Evolutionary conservation across 1,284 basidiomycete species (phyloP).

Genomic region (Apiotrichum montevideense): DNA sequence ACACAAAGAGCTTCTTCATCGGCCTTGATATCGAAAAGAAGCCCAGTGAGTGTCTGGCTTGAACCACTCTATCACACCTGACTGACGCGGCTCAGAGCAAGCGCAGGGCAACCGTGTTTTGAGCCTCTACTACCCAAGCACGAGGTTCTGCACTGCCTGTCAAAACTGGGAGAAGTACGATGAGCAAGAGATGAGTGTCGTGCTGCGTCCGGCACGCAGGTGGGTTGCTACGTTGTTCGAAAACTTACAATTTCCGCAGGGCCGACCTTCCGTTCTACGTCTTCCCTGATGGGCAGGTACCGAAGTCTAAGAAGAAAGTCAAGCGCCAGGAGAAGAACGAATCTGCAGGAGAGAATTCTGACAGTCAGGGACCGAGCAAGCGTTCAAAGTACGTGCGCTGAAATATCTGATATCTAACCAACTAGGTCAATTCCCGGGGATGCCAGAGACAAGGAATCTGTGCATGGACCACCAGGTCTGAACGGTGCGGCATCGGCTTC

Average conservation of each 20-base stretch:
- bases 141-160: conserved; percentile 90
- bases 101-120: conserved; percentile 57
- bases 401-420: background rate
- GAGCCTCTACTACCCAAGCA: conserved; percentile 95
- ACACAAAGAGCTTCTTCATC: conserved; percentile 94
- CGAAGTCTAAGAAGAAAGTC: conserved; percentile 42
- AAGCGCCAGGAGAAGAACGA: conserved; percentile 35
- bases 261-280: conserved; percentile 40
- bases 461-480: too few relatives aligned
- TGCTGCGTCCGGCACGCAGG: conserved; percentile 90
- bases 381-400: conserved; percentile 28
- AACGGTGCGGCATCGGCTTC: background rate
- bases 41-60: conserved; percentile 57
- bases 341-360: conserved; percentile 27
- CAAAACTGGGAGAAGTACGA: conserved; percentile 96
- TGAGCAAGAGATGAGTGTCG: conserved; percentile 86
- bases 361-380: conserved; percentile 39
- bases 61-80: too few relatives aligned
- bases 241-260: conserved; percentile 14
- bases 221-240: conserved; percentile 44
- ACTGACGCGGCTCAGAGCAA: conserved; percentile 30
- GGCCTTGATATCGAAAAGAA: conserved; percentile 89
- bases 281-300: conserved; percentile 41
- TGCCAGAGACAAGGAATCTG: too few relatives aligned
- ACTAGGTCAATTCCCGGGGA: background rate